These are phyloP conservation scores for Helianthus tuberosus DNA, from an alignment of 129 eudicot genomes.

Conservation along the genomic window DNA sequence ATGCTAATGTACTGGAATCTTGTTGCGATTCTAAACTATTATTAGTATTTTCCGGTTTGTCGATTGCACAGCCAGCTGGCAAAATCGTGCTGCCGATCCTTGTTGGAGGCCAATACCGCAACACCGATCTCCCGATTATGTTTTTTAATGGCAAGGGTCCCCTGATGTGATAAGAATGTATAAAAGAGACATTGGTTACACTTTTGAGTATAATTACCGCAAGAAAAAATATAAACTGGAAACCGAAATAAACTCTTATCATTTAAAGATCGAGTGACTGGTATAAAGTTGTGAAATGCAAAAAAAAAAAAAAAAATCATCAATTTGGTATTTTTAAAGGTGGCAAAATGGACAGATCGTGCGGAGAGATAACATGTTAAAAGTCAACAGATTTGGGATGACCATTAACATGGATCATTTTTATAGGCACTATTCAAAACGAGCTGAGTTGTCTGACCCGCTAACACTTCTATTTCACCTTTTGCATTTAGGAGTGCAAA, in stretches of 20 bases:
- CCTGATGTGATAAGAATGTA: conserved; percentile 43
- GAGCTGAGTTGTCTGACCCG: neutral
- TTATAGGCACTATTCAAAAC: neutral
- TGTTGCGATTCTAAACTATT: conserved; percentile 32
- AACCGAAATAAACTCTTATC: neutral
- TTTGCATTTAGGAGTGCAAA: neutral
- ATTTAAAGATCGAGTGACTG: neutral
- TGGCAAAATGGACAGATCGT: neutral
- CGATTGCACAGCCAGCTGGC: conserved; percentile 71
- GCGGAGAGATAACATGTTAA: neutral
- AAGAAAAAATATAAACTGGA: neutral
- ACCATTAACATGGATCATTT: neutral
- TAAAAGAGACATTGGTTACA: neutral
- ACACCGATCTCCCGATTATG: conserved; percentile 86
- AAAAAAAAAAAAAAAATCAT: neutral
- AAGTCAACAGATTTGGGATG: neutral
- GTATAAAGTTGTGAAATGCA: neutral
- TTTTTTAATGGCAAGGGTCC: conserved; percentile 90
- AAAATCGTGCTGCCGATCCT: conserved; percentile 83
- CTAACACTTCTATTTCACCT: neutral
- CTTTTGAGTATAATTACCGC: neutral
- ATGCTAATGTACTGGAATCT: conserved; percentile 39
- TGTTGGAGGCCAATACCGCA: conserved; percentile 92
- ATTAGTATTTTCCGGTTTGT: conserved; percentile 47
- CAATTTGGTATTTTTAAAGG: neutral